A percentile compares a stretch with the other conserved stretches of the same genome.
These are phyloP conservation scores for Colletotrichum echinochloae DNA, from an alignment of 2,329 filamentous ascomycete species.

Conservation along the genomic window DNA sequence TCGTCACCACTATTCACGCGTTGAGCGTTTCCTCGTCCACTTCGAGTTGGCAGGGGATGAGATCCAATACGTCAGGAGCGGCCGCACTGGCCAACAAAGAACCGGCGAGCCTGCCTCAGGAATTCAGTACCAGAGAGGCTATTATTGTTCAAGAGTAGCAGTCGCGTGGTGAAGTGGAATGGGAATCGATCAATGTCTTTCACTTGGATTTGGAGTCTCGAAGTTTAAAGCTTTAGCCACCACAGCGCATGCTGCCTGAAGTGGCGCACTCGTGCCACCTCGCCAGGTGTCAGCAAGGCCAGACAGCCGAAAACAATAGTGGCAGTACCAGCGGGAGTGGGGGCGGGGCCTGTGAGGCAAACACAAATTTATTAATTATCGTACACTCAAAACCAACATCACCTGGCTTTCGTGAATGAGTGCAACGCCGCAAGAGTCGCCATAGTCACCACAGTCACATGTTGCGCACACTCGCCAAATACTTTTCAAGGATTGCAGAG, in stretches of 20 bases:
- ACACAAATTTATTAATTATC: background rate
- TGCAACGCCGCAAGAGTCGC: background rate
- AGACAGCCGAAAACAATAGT: background rate
- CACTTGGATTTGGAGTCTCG: slow-evolving; percentile 23
- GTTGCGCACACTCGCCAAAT: background rate
- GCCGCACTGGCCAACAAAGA: slow-evolving; percentile 31
- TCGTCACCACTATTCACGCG: slow-evolving; percentile 19
- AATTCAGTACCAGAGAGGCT: background rate
- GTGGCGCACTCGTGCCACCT: background rate
- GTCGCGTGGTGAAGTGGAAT: slow-evolving; percentile 3
- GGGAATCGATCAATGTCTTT: slow-evolving; percentile 13
- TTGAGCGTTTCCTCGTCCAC: slow-evolving; percentile 9
- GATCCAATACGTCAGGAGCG: slow-evolving; percentile 26
- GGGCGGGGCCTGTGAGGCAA: background rate
- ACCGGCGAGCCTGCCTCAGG: background rate
- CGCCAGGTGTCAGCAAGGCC: background rate
- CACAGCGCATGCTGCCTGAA: slow-evolving; percentile 21
- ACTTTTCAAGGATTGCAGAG: slow-evolving; percentile 23
- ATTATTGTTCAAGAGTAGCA: background rate
- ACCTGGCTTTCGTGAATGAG: no score
- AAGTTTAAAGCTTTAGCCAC: slow-evolving; percentile 31
- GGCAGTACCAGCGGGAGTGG: background rate
- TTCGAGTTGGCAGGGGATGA: slow-evolving; percentile 15
- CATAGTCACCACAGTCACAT: background rate
- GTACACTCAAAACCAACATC: slow-evolving; percentile 6